Base-by-base conservation (phyloP, 495 filamentous ascomycete species). In the Tirmania nivea region DNA sequence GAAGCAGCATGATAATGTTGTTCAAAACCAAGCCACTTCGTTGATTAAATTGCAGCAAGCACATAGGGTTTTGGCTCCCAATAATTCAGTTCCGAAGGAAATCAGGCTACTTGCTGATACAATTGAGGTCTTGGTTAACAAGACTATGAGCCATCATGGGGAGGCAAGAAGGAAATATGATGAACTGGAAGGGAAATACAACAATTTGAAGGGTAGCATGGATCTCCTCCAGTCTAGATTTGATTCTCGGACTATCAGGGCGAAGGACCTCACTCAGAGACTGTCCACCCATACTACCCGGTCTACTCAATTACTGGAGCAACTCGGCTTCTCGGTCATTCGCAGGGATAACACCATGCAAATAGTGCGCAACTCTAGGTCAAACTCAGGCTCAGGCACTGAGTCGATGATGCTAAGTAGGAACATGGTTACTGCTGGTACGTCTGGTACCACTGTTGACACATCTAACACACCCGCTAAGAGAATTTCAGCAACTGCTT, bases 211-310 rank as follows among this genome's bases (percentile, higher is more conserved):
- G 0, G 70, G 74, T 0, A 66, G 87, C 17, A 71, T 77, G 52
- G 66, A 67, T 17, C 83, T 92, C 58, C 67, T 94, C 20, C 59
- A 65, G 16, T 61, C 60, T 20, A 73, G 76, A 45, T 69, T 80
- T 12, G 75, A 83, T 50, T 71, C 74, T 49, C 81, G 84, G 25
- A 80, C 78, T 34, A 63, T 66, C 35, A 79, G 76, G 47, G 78
- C 83, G 8, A 83, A 85, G 59, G 84, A 95, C 54, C 69, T 95
- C 10, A 89, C 87, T 20, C 80, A 83, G 56, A 75, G 80, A 31
- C 72, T 95, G 8, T 84, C 83, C 55, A 67, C 75, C 3, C 84
- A 90, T 51, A 82, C 87, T 53, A 80, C 86, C 58, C 78, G 80
- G 47, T 68, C 92, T 5, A 76, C 75, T 36, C 75, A 76, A 36